Evolutionary conservation across 257 asterid genomes (phyloP).

Genomic region (Primulina huaijiensis): DNA sequence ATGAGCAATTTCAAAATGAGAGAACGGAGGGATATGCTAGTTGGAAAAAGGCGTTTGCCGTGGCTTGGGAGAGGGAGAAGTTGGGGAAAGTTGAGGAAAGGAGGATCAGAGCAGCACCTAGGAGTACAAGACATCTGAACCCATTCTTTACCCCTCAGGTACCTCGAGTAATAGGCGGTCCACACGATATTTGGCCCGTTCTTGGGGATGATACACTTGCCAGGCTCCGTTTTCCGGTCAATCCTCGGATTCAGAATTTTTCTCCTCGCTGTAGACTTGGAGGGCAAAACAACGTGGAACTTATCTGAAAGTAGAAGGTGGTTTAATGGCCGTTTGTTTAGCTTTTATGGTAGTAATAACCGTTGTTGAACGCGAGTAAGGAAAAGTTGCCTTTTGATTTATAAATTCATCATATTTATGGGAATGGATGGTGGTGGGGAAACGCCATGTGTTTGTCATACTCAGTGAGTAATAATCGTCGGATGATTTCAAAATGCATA

Average conservation of each 20-base stretch:
- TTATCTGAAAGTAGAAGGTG: slow-evolving; percentile 5
- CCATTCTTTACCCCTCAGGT: slow-evolving; percentile 30
- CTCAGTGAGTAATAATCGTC: too few relatives aligned
- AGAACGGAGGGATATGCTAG: slow-evolving; percentile 28
- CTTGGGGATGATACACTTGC: slow-evolving; percentile 23
- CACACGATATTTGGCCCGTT: slow-evolving; percentile 32
- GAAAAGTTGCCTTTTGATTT: too few relatives aligned
- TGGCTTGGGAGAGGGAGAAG: slow-evolving; percentile 34
- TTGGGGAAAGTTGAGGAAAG: slow-evolving; percentile 28
- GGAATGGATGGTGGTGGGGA: too few relatives aligned
- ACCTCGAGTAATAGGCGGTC: slow-evolving; percentile 50
- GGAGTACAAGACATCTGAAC: slow-evolving; percentile 34
- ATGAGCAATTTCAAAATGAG: slow-evolving; percentile 43
- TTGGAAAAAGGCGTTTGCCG: slow-evolving; percentile 67
- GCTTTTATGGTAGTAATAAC: not conserved
- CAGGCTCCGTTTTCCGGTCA: slow-evolving; percentile 15
- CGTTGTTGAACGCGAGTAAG: too few relatives aligned
- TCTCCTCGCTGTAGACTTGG: slow-evolving; percentile 46
- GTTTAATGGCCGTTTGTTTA: too few relatives aligned
- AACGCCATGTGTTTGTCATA: too few relatives aligned
- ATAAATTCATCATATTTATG: too few relatives aligned
- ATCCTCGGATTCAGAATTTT: slow-evolving; percentile 22
- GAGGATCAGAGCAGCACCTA: slow-evolving; percentile 7
- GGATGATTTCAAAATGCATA: too few relatives aligned
- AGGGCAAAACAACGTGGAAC: slow-evolving; percentile 8